These are phyloP conservation scores for Neurospora sp. DNA, from an alignment of 495 filamentous ascomycete species.

Conservation along the genomic window DNA sequence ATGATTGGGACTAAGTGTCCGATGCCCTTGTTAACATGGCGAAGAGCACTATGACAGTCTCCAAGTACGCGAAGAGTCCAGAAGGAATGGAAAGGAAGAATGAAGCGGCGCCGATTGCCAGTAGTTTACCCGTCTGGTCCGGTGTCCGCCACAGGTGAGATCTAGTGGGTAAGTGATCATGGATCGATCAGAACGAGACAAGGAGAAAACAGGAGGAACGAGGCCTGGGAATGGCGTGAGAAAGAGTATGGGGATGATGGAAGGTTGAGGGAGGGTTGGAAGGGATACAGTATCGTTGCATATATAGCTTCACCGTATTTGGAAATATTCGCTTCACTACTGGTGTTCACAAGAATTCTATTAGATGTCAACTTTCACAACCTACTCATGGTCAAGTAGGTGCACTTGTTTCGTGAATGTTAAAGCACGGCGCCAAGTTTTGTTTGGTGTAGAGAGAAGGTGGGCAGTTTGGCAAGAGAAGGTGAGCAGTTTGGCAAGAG, in stretches of 20 bases:
- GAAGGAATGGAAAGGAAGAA: neutral
- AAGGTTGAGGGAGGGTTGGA: neutral
- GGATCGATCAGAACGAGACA: neutral
- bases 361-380: too few species aligned
- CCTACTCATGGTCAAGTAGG: too few species aligned
- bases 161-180: neutral
- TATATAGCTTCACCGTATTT: neutral
- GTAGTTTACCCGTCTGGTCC: neutral
- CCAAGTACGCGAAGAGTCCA: neutral
- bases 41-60: neutral
- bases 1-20: slow-evolving; percentile 47
- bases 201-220: neutral
- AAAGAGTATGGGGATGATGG: too few species aligned
- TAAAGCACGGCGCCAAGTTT: too few species aligned
- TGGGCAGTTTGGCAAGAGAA: too few species aligned
- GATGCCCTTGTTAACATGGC: neutral
- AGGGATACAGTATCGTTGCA: neutral
- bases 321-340: neutral
- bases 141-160: neutral
- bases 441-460: too few species aligned
- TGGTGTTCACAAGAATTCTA: neutral
- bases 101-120: neutral
- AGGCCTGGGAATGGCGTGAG: too few species aligned
- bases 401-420: too few species aligned
- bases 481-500: too few species aligned